phyloP scores from a whole-genome alignment of 371 early-diverging fungal genomes.

The Mortierella sp. region DNA sequence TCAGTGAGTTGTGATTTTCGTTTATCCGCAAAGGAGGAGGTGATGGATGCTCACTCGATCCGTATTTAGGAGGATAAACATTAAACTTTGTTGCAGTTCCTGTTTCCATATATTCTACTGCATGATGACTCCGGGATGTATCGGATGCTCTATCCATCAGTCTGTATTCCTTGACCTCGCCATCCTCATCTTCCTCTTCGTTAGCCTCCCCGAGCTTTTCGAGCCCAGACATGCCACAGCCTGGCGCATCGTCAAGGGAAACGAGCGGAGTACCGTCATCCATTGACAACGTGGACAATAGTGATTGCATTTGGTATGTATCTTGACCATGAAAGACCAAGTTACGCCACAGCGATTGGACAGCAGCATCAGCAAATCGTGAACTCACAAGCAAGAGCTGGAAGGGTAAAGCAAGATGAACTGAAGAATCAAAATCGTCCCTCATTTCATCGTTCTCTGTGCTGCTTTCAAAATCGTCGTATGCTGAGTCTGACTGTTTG shows the following conservation, averaged over 20 bases:
- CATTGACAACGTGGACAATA: slow-evolving; percentile 26
- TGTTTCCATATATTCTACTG: not conserved
- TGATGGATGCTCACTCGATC: not conserved
- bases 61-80: not conserved
- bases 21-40: not conserved
- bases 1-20: slow-evolving; percentile 20
- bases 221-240: not conserved
- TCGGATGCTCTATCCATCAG: not conserved
- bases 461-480: slow-evolving; percentile 1
- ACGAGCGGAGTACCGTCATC: slow-evolving; percentile 11
- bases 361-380: slow-evolving; percentile 45
- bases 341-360: slow-evolving; percentile 33
- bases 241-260: not conserved
- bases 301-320: slow-evolving; percentile 24
- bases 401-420: slow-evolving; percentile 28
- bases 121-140: not conserved
- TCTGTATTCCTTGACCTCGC: not conserved
- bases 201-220: slow-evolving; percentile 9
- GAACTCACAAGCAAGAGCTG: slow-evolving; percentile 36
- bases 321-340: slow-evolving; percentile 52
- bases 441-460: slow-evolving; percentile 9
- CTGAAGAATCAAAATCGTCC: slow-evolving; percentile 24
- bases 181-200: slow-evolving; percentile 4
- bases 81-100: slow-evolving; percentile 6
- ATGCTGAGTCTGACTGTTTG: not conserved